phyloP scores from a whole-genome alignment of 179 eudicot genomes.

The Vitellaria paradoxa region DNA sequence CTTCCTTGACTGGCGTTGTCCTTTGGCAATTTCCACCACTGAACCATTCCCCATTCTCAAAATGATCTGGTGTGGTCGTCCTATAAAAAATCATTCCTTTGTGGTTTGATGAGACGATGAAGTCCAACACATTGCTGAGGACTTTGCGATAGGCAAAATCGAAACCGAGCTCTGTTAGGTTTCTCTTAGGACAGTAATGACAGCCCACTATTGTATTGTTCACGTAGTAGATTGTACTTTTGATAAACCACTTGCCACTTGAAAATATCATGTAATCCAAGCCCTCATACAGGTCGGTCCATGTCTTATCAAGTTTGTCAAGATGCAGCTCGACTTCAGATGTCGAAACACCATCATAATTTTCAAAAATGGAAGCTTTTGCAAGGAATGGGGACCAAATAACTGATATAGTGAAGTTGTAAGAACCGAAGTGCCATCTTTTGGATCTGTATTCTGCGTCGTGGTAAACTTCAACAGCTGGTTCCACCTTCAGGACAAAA shows the following conservation, averaged over 20 bases:
- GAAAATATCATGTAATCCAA: conserved; percentile 72
- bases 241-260: conserved; percentile 80
- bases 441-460: conserved; percentile 52
- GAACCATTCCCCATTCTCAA: conserved; percentile 79
- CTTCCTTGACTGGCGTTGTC: conserved; percentile 53
- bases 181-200: conserved; percentile 54
- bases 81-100: conserved; percentile 64
- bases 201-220: conserved; percentile 57
- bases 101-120: conserved; percentile 53
- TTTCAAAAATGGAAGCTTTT: conserved; percentile 67
- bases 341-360: conserved; percentile 56
- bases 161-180: conserved; percentile 51
- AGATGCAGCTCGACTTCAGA: conserved; percentile 60
- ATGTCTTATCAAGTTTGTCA: conserved; percentile 61
- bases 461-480: conserved; percentile 61
- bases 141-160: conserved; percentile 66
- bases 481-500: conserved; percentile 55
- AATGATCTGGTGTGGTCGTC: conserved; percentile 77
- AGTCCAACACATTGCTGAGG: conserved; percentile 46
- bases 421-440: conserved; percentile 65
- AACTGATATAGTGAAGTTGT: conserved; percentile 60
- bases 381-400: conserved; percentile 84
- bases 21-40: conserved; percentile 69
- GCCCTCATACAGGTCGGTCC: conserved; percentile 47
- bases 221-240: conserved; percentile 62